A percentile compares a stretch with the other conserved stretches of the same genome.
Conservation (phyloP, 257 asterid species). For the Apocynum venetum region DNA sequence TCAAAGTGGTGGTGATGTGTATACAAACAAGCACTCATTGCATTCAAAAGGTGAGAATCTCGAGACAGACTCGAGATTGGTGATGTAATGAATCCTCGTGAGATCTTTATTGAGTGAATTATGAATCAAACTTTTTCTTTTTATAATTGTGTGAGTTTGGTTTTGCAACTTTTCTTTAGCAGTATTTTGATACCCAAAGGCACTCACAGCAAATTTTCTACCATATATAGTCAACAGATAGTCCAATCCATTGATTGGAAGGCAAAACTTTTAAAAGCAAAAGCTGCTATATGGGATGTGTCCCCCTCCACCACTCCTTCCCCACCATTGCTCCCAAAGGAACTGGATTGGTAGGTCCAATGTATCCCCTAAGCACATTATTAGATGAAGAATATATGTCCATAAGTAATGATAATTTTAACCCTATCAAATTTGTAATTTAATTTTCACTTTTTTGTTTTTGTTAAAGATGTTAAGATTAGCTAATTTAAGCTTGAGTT, state of each 20-base stretch:
- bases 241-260: slow-evolving; percentile 15
- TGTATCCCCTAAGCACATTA: background rate
- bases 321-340: background rate
- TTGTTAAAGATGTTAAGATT: too few species aligned
- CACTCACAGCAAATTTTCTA: background rate
- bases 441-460: too few species aligned
- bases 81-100: slow-evolving; percentile 42
- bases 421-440: too few species aligned
- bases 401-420: too few species aligned
- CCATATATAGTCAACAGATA: slow-evolving; percentile 14
- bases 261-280: slow-evolving; percentile 22
- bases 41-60: slow-evolving; percentile 46
- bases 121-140: slow-evolving; percentile 14
- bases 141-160: slow-evolving; percentile 9
- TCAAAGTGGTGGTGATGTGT: background rate
- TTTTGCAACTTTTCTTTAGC: slow-evolving; percentile 1
- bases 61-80: slow-evolving; percentile 49
- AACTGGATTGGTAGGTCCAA: background rate
- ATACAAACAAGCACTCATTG: slow-evolving; percentile 15
- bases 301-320: background rate
- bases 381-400: background rate
- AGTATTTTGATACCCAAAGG: background rate
- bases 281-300: slow-evolving; percentile 16
- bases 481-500: too few species aligned
- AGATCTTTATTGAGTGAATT: slow-evolving; percentile 29